Base-by-base conservation (phyloP, 2,329 filamentous ascomycete species). In the Fusarium continuum region DNA sequence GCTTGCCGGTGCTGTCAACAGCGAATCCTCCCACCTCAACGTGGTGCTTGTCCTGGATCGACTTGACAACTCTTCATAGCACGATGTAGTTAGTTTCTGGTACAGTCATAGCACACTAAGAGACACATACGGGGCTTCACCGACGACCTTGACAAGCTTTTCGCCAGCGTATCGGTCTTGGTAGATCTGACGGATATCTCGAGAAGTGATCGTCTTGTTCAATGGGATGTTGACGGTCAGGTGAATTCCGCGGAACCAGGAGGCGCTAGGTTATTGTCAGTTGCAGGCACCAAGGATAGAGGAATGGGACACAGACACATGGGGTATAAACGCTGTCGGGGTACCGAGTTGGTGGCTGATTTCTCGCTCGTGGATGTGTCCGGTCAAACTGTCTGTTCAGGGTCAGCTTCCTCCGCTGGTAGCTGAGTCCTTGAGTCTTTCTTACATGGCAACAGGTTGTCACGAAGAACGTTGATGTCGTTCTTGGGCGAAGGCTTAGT, bases 131-230 rank as follows among this genome's bases (percentile, higher is more conserved):
- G 94, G 95, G 1, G 91, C 85, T 76, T 98, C 94, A 49, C 94
- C 94, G 5, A 91, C 86, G 17, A 98, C 87, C 84, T 95, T 97
- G 74, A 99, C 89, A 14, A 99, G 88, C 79, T 93, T 94, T 84
- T 98, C 95, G 45, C 93, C 93, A 6, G 94, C 94, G 73, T 97
- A 99, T 20, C 94, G 87, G 71, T 98, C 94, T 78, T 98, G 94
- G 83, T 96, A 99, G 55, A 98, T 82, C 73, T 97, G 92, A 61
- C 95, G 88, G 69, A 99, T 92, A 74, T 98, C 93, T 47, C 95
- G 90, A 35, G 91, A 93, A 4, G 88, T 91, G 91, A 98, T 96
- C 60, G 87, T 85, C 77, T 94, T 85, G 73, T 90, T 90, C 8
- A 99, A 83, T 11, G 94, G 94, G 44, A 98, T 91, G 73, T 88